Base-by-base conservation (phyloP, 495 filamentous ascomycete species). In the Xylaria intraflava region DNA sequence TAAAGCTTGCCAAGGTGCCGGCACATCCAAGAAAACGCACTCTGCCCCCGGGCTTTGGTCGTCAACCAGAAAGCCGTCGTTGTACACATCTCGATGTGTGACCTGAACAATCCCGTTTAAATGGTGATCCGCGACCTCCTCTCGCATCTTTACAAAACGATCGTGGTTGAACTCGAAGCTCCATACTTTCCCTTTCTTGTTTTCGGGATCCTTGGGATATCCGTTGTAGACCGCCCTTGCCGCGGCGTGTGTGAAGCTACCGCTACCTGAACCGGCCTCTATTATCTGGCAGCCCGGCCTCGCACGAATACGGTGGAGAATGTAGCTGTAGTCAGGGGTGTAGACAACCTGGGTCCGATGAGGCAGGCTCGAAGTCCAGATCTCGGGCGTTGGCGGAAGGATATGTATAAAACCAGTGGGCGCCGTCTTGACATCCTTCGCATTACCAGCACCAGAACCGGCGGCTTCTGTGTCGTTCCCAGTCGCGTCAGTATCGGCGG, bases 261-360 rank as follows among this genome's bases (percentile, higher is more conserved):
- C 93, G 68, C 90, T 95, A 0, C 93, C 93, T 0, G 92, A 89
- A 19, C 93, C 93, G 1, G 93, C 94, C 70, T 98, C 93, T 44
- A 98, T 93, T 10, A 98, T 64, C 9, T 78, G 79, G 9, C 78
- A 80, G 2, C 93, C 94, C 0, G 93, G 90, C 20, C 88, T 72
- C 2, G 84, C 92, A 12, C 88, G 82, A 44, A 98, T 76, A 42
- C 90, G 79, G 65, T 96, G 89, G 20, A 98, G 78, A 33, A 98
- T 85, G 65, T 93, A 98, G 70, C 90, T 95, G 71, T 95, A 95
- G 68, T 98, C 93, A 9, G 94, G 90, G 1, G 89, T 96, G 64
- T 98, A 98, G 57, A 98, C 93, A 44, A 98, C 92, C 70, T 98
- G 93, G 8, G 93, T 98, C 44, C 93, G 80, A 66, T 98, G 93